Percentiles rank a stretch among this genome's conserved stretches.
phyloP scores from a whole-genome alignment of 192 early-diverging fungal genomes.

The Coemansia sp. region DNA sequence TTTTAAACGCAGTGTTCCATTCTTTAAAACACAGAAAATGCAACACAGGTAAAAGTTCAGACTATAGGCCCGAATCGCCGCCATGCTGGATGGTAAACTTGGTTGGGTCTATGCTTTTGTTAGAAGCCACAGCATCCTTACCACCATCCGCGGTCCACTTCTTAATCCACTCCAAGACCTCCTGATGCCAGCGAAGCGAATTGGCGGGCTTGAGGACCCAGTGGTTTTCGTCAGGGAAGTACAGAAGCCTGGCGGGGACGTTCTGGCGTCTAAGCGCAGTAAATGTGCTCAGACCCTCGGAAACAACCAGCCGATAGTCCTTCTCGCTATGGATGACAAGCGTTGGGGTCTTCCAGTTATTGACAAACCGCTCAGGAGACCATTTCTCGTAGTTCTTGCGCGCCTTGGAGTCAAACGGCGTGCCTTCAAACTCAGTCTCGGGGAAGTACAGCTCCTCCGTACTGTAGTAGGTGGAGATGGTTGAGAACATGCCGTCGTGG shows the following conservation, averaged over 20 bases:
- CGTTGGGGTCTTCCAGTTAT: constrained; percentile 77
- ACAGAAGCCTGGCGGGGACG: constrained; percentile 66
- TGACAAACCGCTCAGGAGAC: constrained; percentile 70
- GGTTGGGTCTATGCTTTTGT: not conserved
- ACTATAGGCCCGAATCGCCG: no score
- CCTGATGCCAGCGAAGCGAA: constrained; percentile 70
- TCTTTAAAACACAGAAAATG: no score
- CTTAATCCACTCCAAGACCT: constrained; percentile 67
- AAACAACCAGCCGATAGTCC: constrained; percentile 69
- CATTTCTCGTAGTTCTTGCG: constrained; percentile 65
- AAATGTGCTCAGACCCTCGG: constrained; percentile 73
- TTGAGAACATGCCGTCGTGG: constrained; percentile 81
- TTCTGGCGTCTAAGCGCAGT: constrained; percentile 75
- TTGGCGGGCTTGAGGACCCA: constrained; percentile 79
- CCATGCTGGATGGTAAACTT: not conserved
- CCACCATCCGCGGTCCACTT: constrained; percentile 24
- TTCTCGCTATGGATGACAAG: constrained; percentile 74
- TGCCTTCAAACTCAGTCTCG: constrained; percentile 69
- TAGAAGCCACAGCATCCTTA: not conserved
- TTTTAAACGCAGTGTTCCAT: no score
- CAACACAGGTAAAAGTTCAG: no score
- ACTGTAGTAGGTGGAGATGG: constrained; percentile 64
- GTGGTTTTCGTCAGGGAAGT: constrained; percentile 81
- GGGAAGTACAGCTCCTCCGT: constrained; percentile 80
- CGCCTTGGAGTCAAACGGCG: constrained; percentile 60